Conservation (phyloP, 371 early-diverging fungal species). For the Massospora cicadina region DNA sequence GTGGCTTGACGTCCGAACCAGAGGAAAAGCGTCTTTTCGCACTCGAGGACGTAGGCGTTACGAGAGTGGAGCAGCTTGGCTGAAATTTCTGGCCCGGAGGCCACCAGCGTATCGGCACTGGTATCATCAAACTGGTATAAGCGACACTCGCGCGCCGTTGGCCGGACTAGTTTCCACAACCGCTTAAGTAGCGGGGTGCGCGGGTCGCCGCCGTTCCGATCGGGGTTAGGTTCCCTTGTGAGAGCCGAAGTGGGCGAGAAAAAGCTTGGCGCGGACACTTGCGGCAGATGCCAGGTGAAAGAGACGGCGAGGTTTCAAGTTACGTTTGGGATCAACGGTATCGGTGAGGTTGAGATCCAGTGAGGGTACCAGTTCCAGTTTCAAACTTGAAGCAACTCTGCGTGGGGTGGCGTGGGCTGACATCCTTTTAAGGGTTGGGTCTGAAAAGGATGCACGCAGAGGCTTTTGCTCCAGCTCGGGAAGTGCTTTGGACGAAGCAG, state of each 20-base stretch:
- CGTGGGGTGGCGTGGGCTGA: neutral
- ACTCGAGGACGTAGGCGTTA: constrained; percentile 7
- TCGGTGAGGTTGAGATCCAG: neutral
- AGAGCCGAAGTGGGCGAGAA: neutral
- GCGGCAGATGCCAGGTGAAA: neutral
- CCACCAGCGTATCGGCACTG: neutral
- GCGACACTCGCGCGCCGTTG: neutral
- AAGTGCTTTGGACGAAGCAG: neutral
- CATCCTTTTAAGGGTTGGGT: neutral
- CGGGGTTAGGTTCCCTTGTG: neutral
- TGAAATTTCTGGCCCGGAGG: neutral
- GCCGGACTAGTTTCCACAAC: neutral
- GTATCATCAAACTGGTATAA: constrained; percentile 4
- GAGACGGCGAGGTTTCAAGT: neutral
- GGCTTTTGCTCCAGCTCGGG: neutral
- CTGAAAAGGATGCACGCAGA: neutral
- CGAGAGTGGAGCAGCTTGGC: neutral
- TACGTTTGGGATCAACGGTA: neutral
- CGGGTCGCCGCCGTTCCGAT: neutral
- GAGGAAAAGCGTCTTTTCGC: constrained; percentile 1
- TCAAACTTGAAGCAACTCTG: neutral
- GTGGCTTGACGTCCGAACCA: constrained; percentile 2
- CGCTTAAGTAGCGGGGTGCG: neutral
- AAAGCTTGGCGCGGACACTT: neutral
- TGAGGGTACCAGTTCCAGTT: neutral